These are phyloP conservation scores for Chlamydomonas asymmetrica DNA, from an alignment of 139 green algal species.

Conservation along the genomic window DNA sequence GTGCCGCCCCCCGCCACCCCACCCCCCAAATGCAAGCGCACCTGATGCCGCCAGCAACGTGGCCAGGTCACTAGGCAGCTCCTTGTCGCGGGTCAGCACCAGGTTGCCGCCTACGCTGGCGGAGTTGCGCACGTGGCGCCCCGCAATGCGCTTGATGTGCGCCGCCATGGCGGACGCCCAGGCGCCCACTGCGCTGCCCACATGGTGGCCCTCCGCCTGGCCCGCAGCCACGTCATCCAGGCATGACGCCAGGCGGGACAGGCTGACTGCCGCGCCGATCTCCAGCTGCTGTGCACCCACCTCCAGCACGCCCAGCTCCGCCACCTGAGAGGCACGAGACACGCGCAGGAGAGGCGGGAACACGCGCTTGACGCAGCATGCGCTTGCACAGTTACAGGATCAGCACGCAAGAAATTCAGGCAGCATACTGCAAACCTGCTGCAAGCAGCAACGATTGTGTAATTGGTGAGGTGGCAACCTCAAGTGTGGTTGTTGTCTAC, in stretches of 20 bases:
- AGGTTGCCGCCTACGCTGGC: constrained; percentile 78
- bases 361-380: too few species aligned
- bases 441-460: too few species aligned
- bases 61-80: constrained; percentile 60
- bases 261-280: constrained; percentile 39
- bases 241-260: constrained; percentile 29
- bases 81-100: constrained; percentile 28
- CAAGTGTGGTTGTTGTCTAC: too few species aligned
- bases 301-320: constrained; percentile 4
- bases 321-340: neutral
- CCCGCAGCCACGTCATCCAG: constrained; percentile 16
- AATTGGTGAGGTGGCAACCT: too few species aligned
- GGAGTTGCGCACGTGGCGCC: constrained; percentile 63
- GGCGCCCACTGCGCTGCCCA: neutral
- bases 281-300: constrained; percentile 5
- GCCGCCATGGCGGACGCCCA: constrained; percentile 26
- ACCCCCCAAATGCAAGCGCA: too few species aligned
- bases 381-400: too few species aligned
- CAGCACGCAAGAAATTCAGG: too few species aligned
- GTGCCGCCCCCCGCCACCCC: too few species aligned
- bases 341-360: neutral
- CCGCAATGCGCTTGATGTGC: constrained; percentile 61
- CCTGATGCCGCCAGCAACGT: constrained; percentile 56
- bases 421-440: too few species aligned
- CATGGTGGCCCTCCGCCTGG: neutral